A percentile compares a stretch with the other conserved stretches of the same genome.
These are phyloP conservation scores for Gloeophyllum trabeum DNA, from an alignment of 768 basidiomycete genomes.

Conservation along the genomic window DNA sequence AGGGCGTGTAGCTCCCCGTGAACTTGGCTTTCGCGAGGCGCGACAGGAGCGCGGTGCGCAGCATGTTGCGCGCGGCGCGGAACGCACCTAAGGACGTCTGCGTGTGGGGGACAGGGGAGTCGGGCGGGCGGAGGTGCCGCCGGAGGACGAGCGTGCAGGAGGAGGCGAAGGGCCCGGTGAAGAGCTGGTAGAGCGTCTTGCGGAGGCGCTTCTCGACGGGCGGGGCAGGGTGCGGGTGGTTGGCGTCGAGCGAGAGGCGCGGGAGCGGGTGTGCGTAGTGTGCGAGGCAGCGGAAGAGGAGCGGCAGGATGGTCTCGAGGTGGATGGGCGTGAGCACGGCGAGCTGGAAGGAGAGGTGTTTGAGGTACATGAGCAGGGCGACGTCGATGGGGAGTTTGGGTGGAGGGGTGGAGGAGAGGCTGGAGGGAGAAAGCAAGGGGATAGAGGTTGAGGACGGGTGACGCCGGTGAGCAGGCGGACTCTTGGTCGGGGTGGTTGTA, in stretches of 20 bases:
- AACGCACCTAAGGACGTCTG: conserved; percentile 19
- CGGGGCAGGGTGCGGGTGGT: conserved; percentile 17
- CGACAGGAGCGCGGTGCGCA: conserved; percentile 48
- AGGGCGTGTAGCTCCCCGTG: conserved; percentile 41
- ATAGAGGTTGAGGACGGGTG: conserved; percentile 53
- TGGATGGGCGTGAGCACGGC: conserved; percentile 45
- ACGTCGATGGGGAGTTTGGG: conserved; percentile 47
- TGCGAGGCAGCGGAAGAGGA: conserved; percentile 62
- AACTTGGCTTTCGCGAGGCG: conserved; percentile 63
- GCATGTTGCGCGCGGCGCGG: conserved; percentile 49
- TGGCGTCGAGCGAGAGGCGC: conserved; percentile 44
- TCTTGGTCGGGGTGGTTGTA: conserved; percentile 16
- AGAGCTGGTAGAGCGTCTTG: conserved; percentile 42
- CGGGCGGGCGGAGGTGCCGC: conserved; percentile 37
- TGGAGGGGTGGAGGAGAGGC: conserved; percentile 15
- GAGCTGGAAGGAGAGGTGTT: conserved; percentile 48
- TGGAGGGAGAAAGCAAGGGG: conserved; percentile 24
- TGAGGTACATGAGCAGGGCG: conserved; percentile 50
- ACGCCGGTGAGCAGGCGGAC: conserved; percentile 35
- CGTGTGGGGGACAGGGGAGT: conserved; percentile 8
- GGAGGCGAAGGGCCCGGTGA: conserved; percentile 55
- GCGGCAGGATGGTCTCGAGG: conserved; percentile 48
- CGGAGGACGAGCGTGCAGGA: conserved; percentile 56
- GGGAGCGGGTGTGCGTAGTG: conserved; percentile 59
- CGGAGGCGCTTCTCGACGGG: conserved; percentile 44